A percentile compares a stretch with the other conserved stretches of the same genome.
Conservation (phyloP, 1,284 basidiomycete genomes). For the Earliella scabrosa region DNA sequence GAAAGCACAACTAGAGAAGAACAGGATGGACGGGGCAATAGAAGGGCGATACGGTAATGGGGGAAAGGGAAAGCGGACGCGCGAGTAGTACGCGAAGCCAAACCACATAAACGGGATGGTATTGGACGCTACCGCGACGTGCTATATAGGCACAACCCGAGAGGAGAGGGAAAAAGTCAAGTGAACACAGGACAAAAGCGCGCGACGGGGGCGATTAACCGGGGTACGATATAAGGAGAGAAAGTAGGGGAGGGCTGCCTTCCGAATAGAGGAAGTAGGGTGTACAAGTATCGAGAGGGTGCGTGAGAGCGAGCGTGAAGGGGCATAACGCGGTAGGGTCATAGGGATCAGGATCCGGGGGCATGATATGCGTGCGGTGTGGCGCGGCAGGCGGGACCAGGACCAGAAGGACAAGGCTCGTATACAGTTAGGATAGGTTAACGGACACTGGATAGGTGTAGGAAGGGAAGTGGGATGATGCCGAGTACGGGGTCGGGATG, state of each 20-base stretch:
- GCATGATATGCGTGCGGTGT: constrained; percentile 19
- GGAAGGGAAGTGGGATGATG: neutral
- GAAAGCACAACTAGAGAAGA: neutral
- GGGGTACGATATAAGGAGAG: constrained; percentile 4
- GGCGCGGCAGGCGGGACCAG: constrained; percentile 3
- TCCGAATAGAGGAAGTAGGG: constrained; percentile 19
- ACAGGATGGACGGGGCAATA: neutral
- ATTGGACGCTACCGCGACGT: constrained; percentile 5
- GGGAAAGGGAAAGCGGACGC: neutral
- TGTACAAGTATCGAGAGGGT: constrained; percentile 16
- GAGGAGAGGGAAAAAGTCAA: neutral
- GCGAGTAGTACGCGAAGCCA: neutral
- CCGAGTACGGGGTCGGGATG: constrained; percentile 4
- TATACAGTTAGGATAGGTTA: constrained; percentile 11
- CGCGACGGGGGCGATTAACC: constrained; percentile 7
- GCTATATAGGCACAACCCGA: constrained; percentile 8
- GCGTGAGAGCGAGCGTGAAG: constrained; percentile 21
- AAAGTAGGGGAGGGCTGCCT: neutral
- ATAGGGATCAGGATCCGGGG: constrained; percentile 20
- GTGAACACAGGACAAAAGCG: constrained; percentile 1
- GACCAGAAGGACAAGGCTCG: constrained; percentile 1
- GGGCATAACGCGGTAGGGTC: constrained; percentile 20
- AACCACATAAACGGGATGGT: constrained; percentile 3
- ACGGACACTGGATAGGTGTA: constrained; percentile 7
- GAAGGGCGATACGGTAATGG: neutral